phyloP scores from a whole-genome alignment of 139 green algal genomes.

The Edaphochlamys debaryana region DNA sequence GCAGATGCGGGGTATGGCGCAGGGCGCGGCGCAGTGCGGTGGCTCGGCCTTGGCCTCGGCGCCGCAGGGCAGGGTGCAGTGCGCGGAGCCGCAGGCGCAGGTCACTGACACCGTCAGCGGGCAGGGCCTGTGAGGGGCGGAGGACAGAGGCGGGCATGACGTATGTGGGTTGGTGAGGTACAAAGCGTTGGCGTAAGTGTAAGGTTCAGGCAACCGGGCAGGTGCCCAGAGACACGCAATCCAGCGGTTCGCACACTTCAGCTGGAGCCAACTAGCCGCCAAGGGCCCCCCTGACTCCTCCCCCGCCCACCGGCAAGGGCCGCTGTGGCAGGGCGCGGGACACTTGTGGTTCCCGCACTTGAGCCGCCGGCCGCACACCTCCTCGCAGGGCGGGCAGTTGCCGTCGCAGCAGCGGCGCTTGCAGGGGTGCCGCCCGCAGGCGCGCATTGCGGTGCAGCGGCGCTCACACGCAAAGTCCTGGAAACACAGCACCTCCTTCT shows the following conservation, averaged over 20 bases:
- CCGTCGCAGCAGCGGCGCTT: slow-evolving; percentile 89
- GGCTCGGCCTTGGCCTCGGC: slow-evolving; percentile 66
- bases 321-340: slow-evolving; percentile 78
- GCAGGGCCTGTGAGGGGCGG: slow-evolving; percentile 64
- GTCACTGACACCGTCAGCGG: slow-evolving; percentile 70
- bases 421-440: slow-evolving; percentile 81
- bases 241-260: neutral
- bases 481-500: slow-evolving; percentile 63
- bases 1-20: slow-evolving; percentile 69
- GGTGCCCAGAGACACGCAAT: neutral
- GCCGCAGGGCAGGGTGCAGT: slow-evolving; percentile 80
- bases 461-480: slow-evolving; percentile 77
- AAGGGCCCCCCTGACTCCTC: too few relatives aligned
- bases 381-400: slow-evolving; percentile 84
- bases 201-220: too few relatives aligned
- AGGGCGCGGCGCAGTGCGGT: slow-evolving; percentile 70
- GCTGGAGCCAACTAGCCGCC: too few relatives aligned
- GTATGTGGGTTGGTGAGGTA: too few relatives aligned
- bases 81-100: slow-evolving; percentile 77
- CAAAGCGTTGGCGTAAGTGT: too few relatives aligned
- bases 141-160: too few relatives aligned
- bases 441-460: slow-evolving; percentile 67
- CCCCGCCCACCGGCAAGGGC: slow-evolving; percentile 74
- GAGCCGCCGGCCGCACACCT: slow-evolving; percentile 79
- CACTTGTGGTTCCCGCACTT: slow-evolving; percentile 88